Base-by-base conservation (phyloP, 129 eudicot species). In the Heracleum sosnowskyi region DNA sequence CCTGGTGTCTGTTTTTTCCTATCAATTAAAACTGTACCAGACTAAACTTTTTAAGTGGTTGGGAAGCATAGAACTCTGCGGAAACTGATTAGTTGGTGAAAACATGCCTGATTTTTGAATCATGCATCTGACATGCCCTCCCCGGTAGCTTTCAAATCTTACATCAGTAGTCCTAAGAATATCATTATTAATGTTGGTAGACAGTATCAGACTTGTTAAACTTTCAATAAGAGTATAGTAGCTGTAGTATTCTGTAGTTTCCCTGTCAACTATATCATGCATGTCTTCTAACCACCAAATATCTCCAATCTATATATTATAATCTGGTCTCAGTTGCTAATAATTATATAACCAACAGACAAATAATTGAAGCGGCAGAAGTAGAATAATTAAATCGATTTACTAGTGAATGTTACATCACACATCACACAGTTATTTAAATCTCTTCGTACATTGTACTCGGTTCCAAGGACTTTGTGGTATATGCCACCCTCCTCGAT, bases 251-350 rank as follows among this genome's bases (percentile, higher is more conserved):
- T 72, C 45, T 72, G 13, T n/a, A 24, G n/a, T 5, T 40, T 72
- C 9, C 51, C 36, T 41, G 46, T 72, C 51, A 41, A 22, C 15
- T 22, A n/a, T 11, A 10, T 12, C 15, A n/a, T 70, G 71, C 71
- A 64, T 72, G 47, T 72, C 76, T n/a, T 72, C 35, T 12, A 72
- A 70, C 75, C 75, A 70, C 45, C 44, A 70, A 17, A n/a, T 72
- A 72, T 72, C 51, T 72, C 76, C 18, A 4, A 72, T 9, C 0
- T 53, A 72, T n/a, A 13, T 39, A n/a, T 11, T 64, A 41, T 41
- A 72, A 72, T 72, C 49, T 72, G 75, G 53, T 72, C 47, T 40
- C 44, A 72, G 51, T 72, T 72, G 76, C 26, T 49, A n/a, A 72
- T 22, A 42, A 72, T 72, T 13, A 22, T 44, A 72, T 11, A 40